Base-by-base conservation (phyloP, 1,284 basidiomycete genomes). In the Pyrrhoderma lamaoense region DNA sequence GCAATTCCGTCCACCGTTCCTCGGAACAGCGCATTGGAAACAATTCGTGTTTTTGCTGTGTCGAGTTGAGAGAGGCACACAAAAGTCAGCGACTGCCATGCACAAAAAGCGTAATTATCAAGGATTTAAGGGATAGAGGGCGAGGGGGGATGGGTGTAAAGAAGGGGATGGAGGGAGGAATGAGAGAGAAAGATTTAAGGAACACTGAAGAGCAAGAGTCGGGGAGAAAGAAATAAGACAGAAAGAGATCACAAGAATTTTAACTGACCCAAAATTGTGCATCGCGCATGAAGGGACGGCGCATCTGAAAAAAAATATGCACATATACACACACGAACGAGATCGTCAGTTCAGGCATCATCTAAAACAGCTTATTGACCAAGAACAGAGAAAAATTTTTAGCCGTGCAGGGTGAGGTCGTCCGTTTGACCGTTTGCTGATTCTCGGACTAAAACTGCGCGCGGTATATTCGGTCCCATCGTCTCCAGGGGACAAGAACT, bases 1-100 rank as follows among this genome's bases (percentile, higher is more conserved):
- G 53, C 63, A 62, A 49, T 63, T 67, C 36, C 67, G 61, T 14
- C 73, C 67, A 49, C 84, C 27, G 11, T 11, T 31, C 27, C 27
- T 31, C 23, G 82, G 74, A 59, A 70, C 76, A 55, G 83, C 82
- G 60, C 86, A 89, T 37, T 79, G 81, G 58, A 86, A 85, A 67
- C 85, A 89, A 21, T 75, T 67, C 39, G 79, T 59, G 65, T 89
- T 89, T 52, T 86, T 82, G 56, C 85, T 88, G 64, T 69, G 69
- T 31, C 27, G 27, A 31, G 27, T 31, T 31, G 27, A 11, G 27
- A 31, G 52, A 35, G 49, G 25, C 21, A 22, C 5, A 40, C 14
- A 40, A 5, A 40, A 18, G 38, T 16, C n/a, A 22, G 38, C 38
- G 38, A 40, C n/a, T 5, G 38, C 38, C 18, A 34, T n/a, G 39